phyloP scores from a whole-genome alignment of 805 yeast species.

The Barnettozyma pratensis region DNA sequence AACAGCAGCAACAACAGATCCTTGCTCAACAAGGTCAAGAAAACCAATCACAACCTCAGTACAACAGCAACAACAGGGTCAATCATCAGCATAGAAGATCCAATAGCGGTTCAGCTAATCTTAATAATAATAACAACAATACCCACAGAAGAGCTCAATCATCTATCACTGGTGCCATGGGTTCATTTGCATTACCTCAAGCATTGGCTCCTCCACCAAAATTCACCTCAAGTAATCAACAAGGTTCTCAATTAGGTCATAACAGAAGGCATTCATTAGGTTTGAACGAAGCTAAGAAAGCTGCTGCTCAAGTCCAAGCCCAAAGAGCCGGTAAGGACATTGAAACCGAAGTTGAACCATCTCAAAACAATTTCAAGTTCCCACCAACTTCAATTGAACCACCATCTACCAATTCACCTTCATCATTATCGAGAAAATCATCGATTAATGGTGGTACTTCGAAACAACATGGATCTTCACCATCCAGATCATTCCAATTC shows the following conservation, averaged over 20 bases:
- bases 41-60: conserved; percentile 16
- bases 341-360: conserved; percentile 13
- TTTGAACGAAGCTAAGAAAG: conserved; percentile 86
- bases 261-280: conserved; percentile 89
- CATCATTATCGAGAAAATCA: conserved; percentile 11
- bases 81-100: conserved; percentile 8
- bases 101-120: not conserved
- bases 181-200: conserved; percentile 22
- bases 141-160: conserved; percentile 48
- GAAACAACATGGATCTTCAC: conserved; percentile 27
- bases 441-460: conserved; percentile 21
- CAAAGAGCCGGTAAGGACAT: conserved; percentile 43
- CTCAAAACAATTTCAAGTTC: conserved; percentile 42
- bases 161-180: conserved; percentile 28
- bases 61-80: conserved; percentile 24
- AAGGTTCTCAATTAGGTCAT: conserved; percentile 50
- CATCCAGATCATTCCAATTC: conserved; percentile 54
- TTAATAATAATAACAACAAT: conserved; percentile 8
- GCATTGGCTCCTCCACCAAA: conserved; percentile 24
- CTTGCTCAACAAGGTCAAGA: conserved; percentile 53
- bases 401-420: conserved; percentile 12
- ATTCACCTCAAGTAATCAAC: conserved; percentile 5
- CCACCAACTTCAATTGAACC: conserved; percentile 42
- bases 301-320: conserved; percentile 89
- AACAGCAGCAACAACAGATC: conserved; percentile 87